Base-by-base conservation (phyloP, 805 yeast species). In the Starmerella sp. region DNA sequence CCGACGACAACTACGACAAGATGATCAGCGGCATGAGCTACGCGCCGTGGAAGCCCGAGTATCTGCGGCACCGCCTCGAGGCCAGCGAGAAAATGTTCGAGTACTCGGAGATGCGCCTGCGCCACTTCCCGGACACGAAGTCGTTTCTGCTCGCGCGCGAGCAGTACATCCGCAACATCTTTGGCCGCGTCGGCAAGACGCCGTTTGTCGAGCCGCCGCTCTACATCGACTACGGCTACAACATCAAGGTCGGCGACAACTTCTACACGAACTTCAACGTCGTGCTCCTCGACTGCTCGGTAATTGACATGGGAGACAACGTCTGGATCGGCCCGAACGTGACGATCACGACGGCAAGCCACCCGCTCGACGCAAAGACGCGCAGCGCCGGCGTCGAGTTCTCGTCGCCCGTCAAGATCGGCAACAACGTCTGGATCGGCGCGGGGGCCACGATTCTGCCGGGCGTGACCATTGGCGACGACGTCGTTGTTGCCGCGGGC, bases 341-440 rank as follows among this genome's bases (percentile, higher is more conserved):
- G 5, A 69, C 77, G 2, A 69, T 83, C 45, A 69, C 76, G 32
- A 77, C 87, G 1, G 87, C 88, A 0, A 75, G 83, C 0, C 91
- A 84, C 62, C 83, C 84, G 1, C 63, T 76, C 6, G 82, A 79
- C 53, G 51, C 57, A 5, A 34, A 50, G 36, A 76, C 80, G 0
- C 57, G 67, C 11, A 67, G 66, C 53, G 69, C 85, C 1, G 78
- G 75, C 1, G 68, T 69, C 3, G 90, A 84, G 63, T 77, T 69
- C 60, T 82, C 84, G 0, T 62, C 67, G 38, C 83, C 84, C 6
- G 75, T 84, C 34, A 70, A 65, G 2, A 79, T 84, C 37, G 87
- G 84, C 2, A 74, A 80, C 64, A 76, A 78, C 57, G 85, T 81
- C 8, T 84, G 90, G 91, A 69, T 84, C 42, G 86, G 86, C 14